Evolutionary conservation across 2,329 filamentous ascomycete genomes (phyloP), one percentile per base, ranked within the genome.

Genomic region (Leptoxyphium fumago): DNA sequence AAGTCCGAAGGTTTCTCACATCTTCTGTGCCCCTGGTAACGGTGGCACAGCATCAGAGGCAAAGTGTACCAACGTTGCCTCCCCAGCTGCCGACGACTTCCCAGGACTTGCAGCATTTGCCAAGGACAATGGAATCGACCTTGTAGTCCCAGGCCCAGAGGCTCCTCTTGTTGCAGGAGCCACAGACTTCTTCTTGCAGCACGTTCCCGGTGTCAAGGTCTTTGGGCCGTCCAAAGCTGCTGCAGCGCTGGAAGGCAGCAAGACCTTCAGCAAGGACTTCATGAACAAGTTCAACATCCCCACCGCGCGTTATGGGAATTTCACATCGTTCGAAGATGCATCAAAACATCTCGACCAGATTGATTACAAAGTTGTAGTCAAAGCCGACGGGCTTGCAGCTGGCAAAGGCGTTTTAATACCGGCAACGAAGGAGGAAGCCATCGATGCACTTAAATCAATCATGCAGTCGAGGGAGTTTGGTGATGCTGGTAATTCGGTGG

Each of bases 261-360:
- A 98, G 71, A 84, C 89, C 10, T 96, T 93, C 64, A 87, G 84
- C 49, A 98, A 98, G 63, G 88, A 96, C 64, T 96, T 96, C 61
- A 98, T 96, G 91, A 81, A 83, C 64, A 79, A 81, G 52, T 78
- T 94, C 66, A 74, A 75, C 56, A 94, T 98, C 55, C 88, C 89
- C 32, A 96, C 91, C 1, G 91, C 91, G 13, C 78, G 76, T 34
- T 96, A 94, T 67, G 77, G 82, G 63, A 95, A 93, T 68, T 95
- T 96, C 47, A 51, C 48, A 49, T 46, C 55, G 46, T 59, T 61
- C 50, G 52, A 57, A 3, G 43, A 50, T 5, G 61, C 61, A 21
- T 50, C 49, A 52, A 67, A 76, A 53, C 93, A 96, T 61, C 68
- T 96, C 42, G 79, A 87, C 51, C 71, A 65, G 7, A 68, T 88